Conservation (phyloP, 371 early-diverging fungal species). For the Sporodiniella umbellata region DNA sequence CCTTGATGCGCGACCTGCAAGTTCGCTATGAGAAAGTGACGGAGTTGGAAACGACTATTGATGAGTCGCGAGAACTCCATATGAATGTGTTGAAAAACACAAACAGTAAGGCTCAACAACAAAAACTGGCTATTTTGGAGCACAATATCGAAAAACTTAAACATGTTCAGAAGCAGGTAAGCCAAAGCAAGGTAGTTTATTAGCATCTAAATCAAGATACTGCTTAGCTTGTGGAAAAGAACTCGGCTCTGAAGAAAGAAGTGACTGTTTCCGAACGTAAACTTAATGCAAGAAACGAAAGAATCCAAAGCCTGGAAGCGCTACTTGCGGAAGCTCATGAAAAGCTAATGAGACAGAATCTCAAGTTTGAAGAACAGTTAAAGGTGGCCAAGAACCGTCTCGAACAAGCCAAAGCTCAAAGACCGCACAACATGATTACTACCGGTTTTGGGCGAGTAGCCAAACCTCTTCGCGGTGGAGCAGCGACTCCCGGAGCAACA, state of each 20-base stretch:
- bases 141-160: conserved; percentile 94
- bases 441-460: conserved; percentile 83
- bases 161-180: conserved; percentile 85
- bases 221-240: conserved; percentile 85
- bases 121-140: conserved; percentile 95
- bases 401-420: conserved; percentile 65
- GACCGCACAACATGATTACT: conserved; percentile 45
- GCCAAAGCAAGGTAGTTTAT: conserved; percentile 21
- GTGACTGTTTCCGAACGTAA: conserved; percentile 88
- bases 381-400: conserved; percentile 72
- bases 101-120: conserved; percentile 83
- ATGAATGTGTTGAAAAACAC: conserved; percentile 76
- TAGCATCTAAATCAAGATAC: neutral
- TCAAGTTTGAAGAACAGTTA: conserved; percentile 81
- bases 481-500: conserved; percentile 39
- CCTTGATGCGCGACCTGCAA: conserved; percentile 93
- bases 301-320: conserved; percentile 86
- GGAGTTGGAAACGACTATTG: conserved; percentile 92
- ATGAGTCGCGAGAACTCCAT: conserved; percentile 91
- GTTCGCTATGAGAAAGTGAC: conserved; percentile 94
- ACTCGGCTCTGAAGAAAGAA: conserved; percentile 91
- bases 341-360: conserved; percentile 75
- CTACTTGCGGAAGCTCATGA: conserved; percentile 78
- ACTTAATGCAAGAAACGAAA: conserved; percentile 86
- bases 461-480: conserved; percentile 91